Evolutionary conservation across 805 yeast genomes (phyloP).

Genomic region (Hanseniaspora nectarophila): DNA sequence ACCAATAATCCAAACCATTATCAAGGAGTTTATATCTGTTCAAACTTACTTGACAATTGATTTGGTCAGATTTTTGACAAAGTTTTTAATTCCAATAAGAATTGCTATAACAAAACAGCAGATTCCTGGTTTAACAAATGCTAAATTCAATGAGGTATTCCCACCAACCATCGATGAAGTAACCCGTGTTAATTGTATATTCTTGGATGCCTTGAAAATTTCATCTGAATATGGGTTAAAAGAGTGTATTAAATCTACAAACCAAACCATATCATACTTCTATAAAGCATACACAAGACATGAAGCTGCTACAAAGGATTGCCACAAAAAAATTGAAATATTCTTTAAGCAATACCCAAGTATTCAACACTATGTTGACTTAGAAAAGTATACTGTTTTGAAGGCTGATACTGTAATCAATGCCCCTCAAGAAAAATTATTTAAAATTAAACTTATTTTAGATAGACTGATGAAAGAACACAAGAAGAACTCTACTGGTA

Average conservation of each 20-base stretch:
- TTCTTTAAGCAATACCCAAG: constrained; percentile 23
- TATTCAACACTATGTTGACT: constrained; percentile 23
- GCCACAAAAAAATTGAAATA: constrained; percentile 34
- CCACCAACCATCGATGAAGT: constrained; percentile 96
- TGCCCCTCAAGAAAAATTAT: constrained; percentile 54
- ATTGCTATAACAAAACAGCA: constrained; percentile 50
- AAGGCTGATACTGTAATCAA: constrained; percentile 50
- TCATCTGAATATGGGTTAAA: constrained; percentile 60
- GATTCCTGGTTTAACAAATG: constrained; percentile 42
- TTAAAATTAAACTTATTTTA: constrained; percentile 57
- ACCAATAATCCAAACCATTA: constrained; percentile 39
- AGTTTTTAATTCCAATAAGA: constrained; percentile 67
- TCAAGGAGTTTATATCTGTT: constrained; percentile 53
- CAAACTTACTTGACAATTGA: constrained; percentile 66
- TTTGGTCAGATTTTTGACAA: constrained; percentile 63
- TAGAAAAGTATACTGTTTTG: constrained; percentile 35
- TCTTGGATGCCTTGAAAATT: constrained; percentile 57
- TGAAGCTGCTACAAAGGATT: constrained; percentile 76
- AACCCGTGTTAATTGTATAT: constrained; percentile 75
- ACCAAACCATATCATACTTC: constrained; percentile 74
- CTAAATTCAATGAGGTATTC: constrained; percentile 62
- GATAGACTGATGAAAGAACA: constrained; percentile 46
- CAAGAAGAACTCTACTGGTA: constrained; percentile 30
- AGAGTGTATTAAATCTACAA: constrained; percentile 71
- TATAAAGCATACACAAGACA: constrained; percentile 88